Percentiles rank a stretch among this genome's conserved stretches.
Conservation (phyloP, 306 rosid genomes). For the cucumber (Cucumis sativus) region DNA sequence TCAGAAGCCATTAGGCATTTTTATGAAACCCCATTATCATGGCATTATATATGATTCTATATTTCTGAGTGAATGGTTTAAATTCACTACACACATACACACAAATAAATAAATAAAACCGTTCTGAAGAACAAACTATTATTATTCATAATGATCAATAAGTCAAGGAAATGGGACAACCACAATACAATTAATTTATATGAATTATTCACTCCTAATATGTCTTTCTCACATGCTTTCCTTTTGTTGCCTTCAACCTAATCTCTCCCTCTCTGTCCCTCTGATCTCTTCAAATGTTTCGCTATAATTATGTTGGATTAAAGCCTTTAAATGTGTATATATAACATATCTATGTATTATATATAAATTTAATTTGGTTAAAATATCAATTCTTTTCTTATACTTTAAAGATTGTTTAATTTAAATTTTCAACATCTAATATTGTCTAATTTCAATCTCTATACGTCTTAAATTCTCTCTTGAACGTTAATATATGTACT, state of each 20-base stretch:
- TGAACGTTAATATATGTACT: too few relatives aligned
- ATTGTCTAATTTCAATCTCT: too few relatives aligned
- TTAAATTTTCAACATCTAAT: too few relatives aligned
- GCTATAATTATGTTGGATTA: neutral
- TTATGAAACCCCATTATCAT: constrained; percentile 70
- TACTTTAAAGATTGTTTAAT: too few relatives aligned
- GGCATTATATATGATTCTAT: constrained; percentile 10
- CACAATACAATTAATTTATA: neutral
- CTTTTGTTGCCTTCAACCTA: neutral
- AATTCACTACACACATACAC: constrained; percentile 8
- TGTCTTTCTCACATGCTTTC: constrained; percentile 9
- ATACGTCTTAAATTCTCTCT: too few relatives aligned
- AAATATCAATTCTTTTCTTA: too few relatives aligned
- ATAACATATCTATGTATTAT: too few relatives aligned
- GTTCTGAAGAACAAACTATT: constrained; percentile 7
- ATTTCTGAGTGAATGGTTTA: constrained; percentile 11
- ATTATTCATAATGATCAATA: neutral
- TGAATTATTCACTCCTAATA: neutral
- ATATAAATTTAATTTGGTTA: too few relatives aligned
- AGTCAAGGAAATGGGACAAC: neutral
- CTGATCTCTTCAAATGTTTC: neutral
- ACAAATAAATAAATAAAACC: neutral
- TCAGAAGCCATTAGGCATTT: constrained; percentile 24
- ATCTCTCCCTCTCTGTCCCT: neutral
- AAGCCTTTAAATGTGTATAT: neutral